Conservation (phyloP, 2,329 filamentous ascomycete genomes). For the Nemania sp. region DNA sequence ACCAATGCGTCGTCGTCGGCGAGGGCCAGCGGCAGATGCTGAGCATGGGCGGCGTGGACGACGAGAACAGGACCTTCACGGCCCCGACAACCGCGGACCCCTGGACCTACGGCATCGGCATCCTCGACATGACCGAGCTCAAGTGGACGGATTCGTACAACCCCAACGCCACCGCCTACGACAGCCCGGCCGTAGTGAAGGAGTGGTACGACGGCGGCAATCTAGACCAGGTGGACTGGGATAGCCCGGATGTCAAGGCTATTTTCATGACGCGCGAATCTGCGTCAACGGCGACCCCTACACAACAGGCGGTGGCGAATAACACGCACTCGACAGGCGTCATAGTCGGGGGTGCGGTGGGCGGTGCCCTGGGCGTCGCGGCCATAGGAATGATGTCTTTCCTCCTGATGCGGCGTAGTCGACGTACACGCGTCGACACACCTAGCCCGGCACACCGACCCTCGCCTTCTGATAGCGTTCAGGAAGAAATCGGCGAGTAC, state of each 20-base stretch:
- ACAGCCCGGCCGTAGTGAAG: conserved; percentile 50
- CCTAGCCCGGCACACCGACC: conserved; percentile 8
- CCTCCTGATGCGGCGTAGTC: conserved; percentile 32
- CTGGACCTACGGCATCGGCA: conserved; percentile 54
- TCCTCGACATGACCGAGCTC: conserved; percentile 56
- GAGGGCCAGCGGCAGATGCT: conserved; percentile 56
- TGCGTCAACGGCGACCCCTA: conserved; percentile 6
- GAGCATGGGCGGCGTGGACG: conserved; percentile 53
- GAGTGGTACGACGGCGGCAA: conserved; percentile 52
- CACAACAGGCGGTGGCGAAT: not conserved
- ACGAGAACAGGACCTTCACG: conserved; percentile 41
- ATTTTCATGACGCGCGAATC: conserved; percentile 42
- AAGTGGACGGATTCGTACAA: conserved; percentile 53
- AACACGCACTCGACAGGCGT: conserved; percentile 32
- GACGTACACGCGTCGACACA: conserved; percentile 24
- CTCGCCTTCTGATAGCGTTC: conserved; percentile 9
- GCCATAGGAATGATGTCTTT: conserved; percentile 33
- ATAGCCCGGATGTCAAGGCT: conserved; percentile 41
- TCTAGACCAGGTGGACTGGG: conserved; percentile 47
- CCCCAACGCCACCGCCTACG: conserved; percentile 51
- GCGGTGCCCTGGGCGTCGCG: conserved; percentile 39
- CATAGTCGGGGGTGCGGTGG: conserved; percentile 47
- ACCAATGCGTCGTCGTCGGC: conserved; percentile 54
- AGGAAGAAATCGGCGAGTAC: conserved; percentile 44
- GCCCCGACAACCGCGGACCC: conserved; percentile 49